Base-by-base conservation (phyloP, 2,329 filamentous ascomycete genomes). In the Endocalyx cinctus region DNA sequence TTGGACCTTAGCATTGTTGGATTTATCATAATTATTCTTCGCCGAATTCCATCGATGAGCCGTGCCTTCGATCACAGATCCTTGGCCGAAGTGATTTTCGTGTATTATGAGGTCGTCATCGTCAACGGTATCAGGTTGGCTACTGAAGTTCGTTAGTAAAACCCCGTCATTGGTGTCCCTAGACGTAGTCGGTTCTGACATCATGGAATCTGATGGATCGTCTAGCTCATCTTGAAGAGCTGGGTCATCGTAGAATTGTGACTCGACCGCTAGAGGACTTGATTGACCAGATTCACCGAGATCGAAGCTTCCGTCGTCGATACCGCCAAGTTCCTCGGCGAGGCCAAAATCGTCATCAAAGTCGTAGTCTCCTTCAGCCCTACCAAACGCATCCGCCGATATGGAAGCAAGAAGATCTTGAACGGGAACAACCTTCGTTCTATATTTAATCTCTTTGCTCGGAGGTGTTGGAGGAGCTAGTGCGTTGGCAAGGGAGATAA, bases 361-460 rank as follows among this genome's bases (percentile, higher is more conserved):
- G 39, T 78, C 72, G 42, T 77, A 82, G 25, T 77, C 72, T 7
- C 75, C 74, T 42, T 79, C 72, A 1, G 75, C 66, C 37, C 60
- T 70, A 4, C 74, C 74, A 55, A 94, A 88, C 0, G 87, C 86
- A 57, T 96, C 86, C 2, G 86, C 86, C 6, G 86, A 86, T 46
- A 98, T 87, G 0, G 90, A 96, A 5, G 87, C 83, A 41, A 98
- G 75, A 61, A 98, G 78, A 47, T 97, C 84, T 48, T 92, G 70
- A 6, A 98, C 75, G 0, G 88, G 88, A 39, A 95, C 79, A 4
- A 94, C 75, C 41, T 90, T 78, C 0, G 89, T 96, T 22, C 86
- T 77, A 57, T 94, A 98, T 54, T 92, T 92, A 44, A 82, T 77
- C 46, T 84, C 82, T 41, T 83, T 87, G 51, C 77, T 90, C 2